Base-by-base conservation (phyloP, 352 stramenopile genomes). In the Phytopythium ostracodes region DNA sequence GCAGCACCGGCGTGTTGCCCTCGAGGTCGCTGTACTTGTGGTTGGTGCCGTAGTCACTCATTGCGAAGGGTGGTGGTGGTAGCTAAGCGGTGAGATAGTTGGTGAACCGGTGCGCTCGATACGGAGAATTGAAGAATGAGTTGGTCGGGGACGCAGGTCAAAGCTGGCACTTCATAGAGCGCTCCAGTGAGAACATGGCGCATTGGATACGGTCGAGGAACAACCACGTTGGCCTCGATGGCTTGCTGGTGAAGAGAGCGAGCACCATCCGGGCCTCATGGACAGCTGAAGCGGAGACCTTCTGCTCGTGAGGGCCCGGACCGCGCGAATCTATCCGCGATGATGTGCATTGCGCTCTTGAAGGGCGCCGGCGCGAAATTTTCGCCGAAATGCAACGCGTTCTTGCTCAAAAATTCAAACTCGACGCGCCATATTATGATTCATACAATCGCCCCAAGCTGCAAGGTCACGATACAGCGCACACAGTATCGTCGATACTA, bases 11-110 rank as follows among this genome's bases (percentile, higher is more conserved):
- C 11, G 56, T 42, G 61, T 73, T 73, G 51, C 65, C 62, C 31
- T 72, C 61, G 4, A 73, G 56, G 44, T 77, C 67, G 22, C 49
- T 53, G 62, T 75, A 71, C 60, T 53, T 62, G 56, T 59, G 62
- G 35, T 69, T 74, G 5, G 70, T 67, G 64, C 70, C 70, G 63
- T 76, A 76, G 46, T 76, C 70, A 12, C 66, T 69, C 70, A 76
- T 73, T 29, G 20, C 62, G 60, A 56, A 10, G 8, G 14, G 40
- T 3, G n/a, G n/a, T n/a, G n/a, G n/a, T 22, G 14, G 40, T 46
- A 12, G 47, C 4, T 36, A 25, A 11, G 50, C 1, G 12, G 25
- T 4, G 17, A 25, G 9, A n/a, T 20, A 24, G 33, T 40, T 40
- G 29, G 50, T 14, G 20, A 22, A 49, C 42, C 27, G 15, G 50